These are phyloP conservation scores for Lagenaria siceraria DNA, from an alignment of 306 rosid genomes.

Conservation along the genomic window DNA sequence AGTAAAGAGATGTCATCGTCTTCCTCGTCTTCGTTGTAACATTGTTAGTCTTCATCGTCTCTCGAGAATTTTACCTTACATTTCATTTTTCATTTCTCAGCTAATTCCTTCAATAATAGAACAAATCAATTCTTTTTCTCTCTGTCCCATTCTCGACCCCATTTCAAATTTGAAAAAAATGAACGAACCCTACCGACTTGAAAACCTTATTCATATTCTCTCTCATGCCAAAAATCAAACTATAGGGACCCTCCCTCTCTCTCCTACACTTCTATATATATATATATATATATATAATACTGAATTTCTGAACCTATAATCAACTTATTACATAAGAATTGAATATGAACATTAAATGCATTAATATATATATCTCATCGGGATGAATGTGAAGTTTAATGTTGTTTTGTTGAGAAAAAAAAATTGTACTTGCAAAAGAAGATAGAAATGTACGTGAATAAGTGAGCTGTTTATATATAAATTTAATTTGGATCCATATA, in stretches of 20 bases:
- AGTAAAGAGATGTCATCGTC: not conserved
- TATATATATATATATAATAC: not conserved
- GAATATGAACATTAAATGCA: not conserved
- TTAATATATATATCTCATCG: not conserved
- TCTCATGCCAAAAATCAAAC: not conserved
- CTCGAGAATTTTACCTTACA: not conserved
- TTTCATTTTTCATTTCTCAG: not conserved
- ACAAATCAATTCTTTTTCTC: not conserved
- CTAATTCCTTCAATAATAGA: not conserved
- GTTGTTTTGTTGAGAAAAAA: not conserved
- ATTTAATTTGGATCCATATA: conserved; percentile 17
- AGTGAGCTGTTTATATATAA: conserved; percentile 31
- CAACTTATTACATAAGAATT: not conserved
- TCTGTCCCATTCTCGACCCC: not conserved
- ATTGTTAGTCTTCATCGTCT: not conserved
- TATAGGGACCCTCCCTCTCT: not conserved
- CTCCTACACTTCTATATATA: not conserved
- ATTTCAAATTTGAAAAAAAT: not conserved
- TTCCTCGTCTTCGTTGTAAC: not conserved
- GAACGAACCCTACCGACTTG: not conserved
- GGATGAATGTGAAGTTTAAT: not conserved
- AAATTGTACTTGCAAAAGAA: not conserved
- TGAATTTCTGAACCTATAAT: not conserved
- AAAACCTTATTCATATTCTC: not conserved
- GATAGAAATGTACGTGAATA: conserved; percentile 23